These are phyloP conservation scores for Quercus tomentella DNA, from an alignment of 331 rosid species.

Conservation along the genomic window DNA sequence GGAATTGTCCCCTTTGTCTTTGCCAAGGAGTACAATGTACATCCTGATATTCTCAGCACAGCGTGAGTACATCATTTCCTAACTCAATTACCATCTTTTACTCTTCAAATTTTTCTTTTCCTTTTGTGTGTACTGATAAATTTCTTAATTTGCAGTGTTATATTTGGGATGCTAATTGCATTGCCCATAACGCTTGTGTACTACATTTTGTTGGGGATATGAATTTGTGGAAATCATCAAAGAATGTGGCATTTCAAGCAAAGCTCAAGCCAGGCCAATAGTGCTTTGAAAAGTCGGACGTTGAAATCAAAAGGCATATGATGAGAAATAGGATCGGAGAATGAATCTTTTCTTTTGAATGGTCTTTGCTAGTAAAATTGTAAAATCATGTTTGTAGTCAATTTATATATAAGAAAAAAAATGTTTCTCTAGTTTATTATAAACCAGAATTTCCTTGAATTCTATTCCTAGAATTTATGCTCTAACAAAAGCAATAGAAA, in stretches of 20 bases:
- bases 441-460: conserved; percentile 13
- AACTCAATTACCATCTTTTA: conserved; percentile 16
- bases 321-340: conserved; percentile 21
- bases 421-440: conserved; percentile 25
- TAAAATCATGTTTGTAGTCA: conserved; percentile 60
- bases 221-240: conserved; percentile 24
- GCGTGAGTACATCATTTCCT: conserved; percentile 39
- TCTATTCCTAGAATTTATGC: conserved; percentile 8
- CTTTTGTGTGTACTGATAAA: background rate
- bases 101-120: background rate
- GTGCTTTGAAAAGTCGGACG: conserved; percentile 9
- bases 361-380: conserved; percentile 46
- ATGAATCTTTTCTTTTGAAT: conserved; percentile 29
- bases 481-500: conserved; percentile 3
- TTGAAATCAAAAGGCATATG: conserved; percentile 17
- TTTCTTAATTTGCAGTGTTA: conserved; percentile 48
- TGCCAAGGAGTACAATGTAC: conserved; percentile 84
- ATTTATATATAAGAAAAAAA: conserved; percentile 30
- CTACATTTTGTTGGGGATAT: conserved; percentile 73
- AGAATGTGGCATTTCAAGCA: conserved; percentile 24
- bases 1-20: conserved; percentile 94
- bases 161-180: conserved; percentile 77
- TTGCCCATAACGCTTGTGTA: conserved; percentile 78
- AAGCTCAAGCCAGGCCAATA: conserved; percentile 11
- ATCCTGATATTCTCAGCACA: conserved; percentile 87